Evolutionary conservation across 1,284 basidiomycete genomes (phyloP).

Genomic region (Erythrobasidium hasegawianum): DNA sequence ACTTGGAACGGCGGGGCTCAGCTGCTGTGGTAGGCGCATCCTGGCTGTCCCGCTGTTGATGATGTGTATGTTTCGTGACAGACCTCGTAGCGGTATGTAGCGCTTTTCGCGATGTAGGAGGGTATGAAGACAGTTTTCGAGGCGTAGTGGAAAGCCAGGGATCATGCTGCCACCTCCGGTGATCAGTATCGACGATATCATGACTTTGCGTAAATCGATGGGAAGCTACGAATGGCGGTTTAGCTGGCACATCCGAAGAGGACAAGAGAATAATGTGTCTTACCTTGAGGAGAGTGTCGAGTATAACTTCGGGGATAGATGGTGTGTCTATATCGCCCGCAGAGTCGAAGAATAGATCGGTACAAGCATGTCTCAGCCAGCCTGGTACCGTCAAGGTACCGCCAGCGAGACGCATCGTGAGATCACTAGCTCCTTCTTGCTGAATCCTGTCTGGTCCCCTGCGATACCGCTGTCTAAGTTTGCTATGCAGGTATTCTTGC

Average conservation of each 20-base stretch:
- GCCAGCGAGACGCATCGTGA: conserved; percentile 32
- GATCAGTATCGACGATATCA: conserved; percentile 76
- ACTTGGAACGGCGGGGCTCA: background rate
- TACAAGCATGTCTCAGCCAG: conserved; percentile 86
- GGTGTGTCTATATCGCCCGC: conserved; percentile 67
- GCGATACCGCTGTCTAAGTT: conserved; percentile 33
- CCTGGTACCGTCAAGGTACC: conserved; percentile 76
- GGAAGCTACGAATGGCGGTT: conserved; percentile 62
- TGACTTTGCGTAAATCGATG: conserved; percentile 74
- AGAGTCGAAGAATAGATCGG: conserved; percentile 83
- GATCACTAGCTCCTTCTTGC: conserved; percentile 30
- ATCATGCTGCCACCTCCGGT: conserved; percentile 85
- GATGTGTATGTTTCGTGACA: conserved; percentile 68
- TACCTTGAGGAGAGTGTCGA: conserved; percentile 74
- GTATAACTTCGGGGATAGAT: conserved; percentile 72
- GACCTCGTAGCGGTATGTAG: conserved; percentile 65
- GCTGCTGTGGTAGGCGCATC: conserved; percentile 52
- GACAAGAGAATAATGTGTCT: too few relatives aligned
- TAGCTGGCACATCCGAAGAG: background rate
- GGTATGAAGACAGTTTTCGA: conserved; percentile 63
- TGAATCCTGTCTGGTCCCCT: conserved; percentile 33
- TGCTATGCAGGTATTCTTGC: conserved; percentile 23
- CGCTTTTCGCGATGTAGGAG: conserved; percentile 25
- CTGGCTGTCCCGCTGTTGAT: conserved; percentile 65
- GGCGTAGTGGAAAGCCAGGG: conserved; percentile 82